phyloP scores from a whole-genome alignment of 1,284 basidiomycete genomes.

The Hypsizygus ulmarius region DNA sequence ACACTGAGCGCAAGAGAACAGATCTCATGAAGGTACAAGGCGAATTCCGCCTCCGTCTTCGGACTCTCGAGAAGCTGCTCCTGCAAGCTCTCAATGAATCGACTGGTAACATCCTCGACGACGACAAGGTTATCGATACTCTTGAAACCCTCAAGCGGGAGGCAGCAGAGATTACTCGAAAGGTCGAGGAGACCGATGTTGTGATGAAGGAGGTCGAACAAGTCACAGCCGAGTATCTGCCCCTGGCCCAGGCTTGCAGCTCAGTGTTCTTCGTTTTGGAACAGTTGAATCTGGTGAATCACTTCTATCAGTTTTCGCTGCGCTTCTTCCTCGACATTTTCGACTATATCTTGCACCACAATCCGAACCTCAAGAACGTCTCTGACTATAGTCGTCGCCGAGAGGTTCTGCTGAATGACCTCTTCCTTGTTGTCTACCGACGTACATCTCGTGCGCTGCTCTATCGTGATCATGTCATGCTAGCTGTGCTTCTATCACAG shows the following conservation, averaged over 20 bases:
- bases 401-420: slow-evolving; percentile 83
- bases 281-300: slow-evolving; percentile 90
- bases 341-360: slow-evolving; percentile 89
- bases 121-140: slow-evolving; percentile 98
- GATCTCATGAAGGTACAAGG: slow-evolving; percentile 99
- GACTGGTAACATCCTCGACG: slow-evolving; percentile 95
- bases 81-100: slow-evolving; percentile 97
- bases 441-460: slow-evolving; percentile 90
- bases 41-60: slow-evolving; percentile 91
- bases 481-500: slow-evolving; percentile 88
- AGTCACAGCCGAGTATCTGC: slow-evolving; percentile 93
- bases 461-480: slow-evolving; percentile 89
- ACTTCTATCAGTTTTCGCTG: slow-evolving; percentile 99
- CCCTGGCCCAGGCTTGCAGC: slow-evolving; percentile 95
- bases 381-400: slow-evolving; percentile 75
- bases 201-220: slow-evolving; percentile 97
- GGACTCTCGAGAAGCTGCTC: slow-evolving; percentile 91
- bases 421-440: slow-evolving; percentile 89
- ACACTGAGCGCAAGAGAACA: slow-evolving; percentile 95
- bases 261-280: slow-evolving; percentile 97
- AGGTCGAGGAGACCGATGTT: slow-evolving; percentile 96
- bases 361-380: slow-evolving; percentile 83
- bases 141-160: slow-evolving; percentile 96
- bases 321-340: slow-evolving; percentile 99
- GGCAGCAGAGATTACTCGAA: slow-evolving; percentile 93